Conservation (phyloP, 352 stramenopile genomes). For the Phytophthora sojae region DNA sequence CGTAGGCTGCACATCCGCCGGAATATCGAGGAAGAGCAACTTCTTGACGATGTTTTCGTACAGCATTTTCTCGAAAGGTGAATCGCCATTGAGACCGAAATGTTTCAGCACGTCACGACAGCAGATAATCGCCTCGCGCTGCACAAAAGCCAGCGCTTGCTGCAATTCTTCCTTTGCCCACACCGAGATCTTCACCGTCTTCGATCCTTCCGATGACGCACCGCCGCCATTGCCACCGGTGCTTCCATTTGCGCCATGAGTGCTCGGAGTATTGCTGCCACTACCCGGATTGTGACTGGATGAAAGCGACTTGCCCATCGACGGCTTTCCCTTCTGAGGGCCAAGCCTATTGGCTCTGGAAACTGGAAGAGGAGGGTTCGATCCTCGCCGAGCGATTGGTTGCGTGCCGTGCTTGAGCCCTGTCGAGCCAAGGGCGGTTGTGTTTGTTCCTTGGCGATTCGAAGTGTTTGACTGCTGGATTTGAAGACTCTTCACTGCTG, state of each 20-base stretch:
- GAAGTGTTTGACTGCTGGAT: conserved; percentile 74
- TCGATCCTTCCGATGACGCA: conserved; percentile 38
- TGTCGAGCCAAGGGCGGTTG: conserved; percentile 40
- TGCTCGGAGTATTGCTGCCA: conserved; percentile 13
- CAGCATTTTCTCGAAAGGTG: conserved; percentile 79
- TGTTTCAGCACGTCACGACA: conserved; percentile 80
- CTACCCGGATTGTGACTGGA: conserved; percentile 9
- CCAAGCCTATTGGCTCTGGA: conserved; percentile 40
- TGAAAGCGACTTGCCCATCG: conserved; percentile 32
- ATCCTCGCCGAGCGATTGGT: conserved; percentile 59
- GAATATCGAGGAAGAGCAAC: conserved; percentile 85
- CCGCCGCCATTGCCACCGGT: conserved; percentile 13
- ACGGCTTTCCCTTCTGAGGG: conserved; percentile 47
- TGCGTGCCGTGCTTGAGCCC: conserved; percentile 64
- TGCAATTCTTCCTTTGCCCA: conserved; percentile 85
- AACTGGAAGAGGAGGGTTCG: conserved; percentile 36
- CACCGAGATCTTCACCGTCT: conserved; percentile 72
- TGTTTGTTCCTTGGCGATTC: conserved; percentile 43
- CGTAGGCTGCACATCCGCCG: conserved; percentile 80
- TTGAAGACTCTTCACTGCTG: conserved; percentile 87
- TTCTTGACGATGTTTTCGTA: conserved; percentile 87
- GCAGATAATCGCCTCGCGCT: conserved; percentile 73
- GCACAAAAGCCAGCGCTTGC: conserved; percentile 78
- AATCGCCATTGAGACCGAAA: conserved; percentile 68
- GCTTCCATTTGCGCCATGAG: conserved; percentile 19